Conservation (phyloP, 306 rosid genomes). For the Cajanus cajan region DNA sequence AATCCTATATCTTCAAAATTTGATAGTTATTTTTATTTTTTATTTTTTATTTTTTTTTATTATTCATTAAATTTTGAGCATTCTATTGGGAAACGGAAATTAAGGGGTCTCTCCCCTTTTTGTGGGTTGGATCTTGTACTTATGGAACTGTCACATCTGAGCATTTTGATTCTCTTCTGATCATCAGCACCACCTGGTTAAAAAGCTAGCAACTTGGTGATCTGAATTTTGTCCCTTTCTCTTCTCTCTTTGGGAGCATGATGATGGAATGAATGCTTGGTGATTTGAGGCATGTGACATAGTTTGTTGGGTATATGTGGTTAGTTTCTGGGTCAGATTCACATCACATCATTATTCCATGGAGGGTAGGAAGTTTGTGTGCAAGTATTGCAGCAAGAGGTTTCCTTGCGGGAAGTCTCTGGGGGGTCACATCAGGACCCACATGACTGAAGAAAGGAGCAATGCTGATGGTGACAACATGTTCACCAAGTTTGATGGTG, state of each 20-base stretch:
- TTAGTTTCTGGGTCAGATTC: conserved; percentile 22
- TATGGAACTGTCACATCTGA: conserved; percentile 69
- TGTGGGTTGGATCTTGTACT: conserved; percentile 91
- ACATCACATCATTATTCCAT: not conserved
- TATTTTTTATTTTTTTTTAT: conserved; percentile 4
- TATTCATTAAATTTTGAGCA: conserved; percentile 26
- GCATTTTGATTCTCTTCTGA: conserved; percentile 46
- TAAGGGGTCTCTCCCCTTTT: conserved; percentile 35
- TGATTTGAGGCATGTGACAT: conserved; percentile 26
- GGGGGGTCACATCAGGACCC: conserved; percentile 83
- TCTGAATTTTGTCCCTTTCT: conserved; percentile 39
- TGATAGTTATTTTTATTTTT: conserved; percentile 13
- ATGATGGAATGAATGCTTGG: not conserved
- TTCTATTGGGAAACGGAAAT: conserved; percentile 49
- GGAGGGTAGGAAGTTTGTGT: conserved; percentile 57
- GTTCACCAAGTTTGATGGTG: conserved; percentile 36
- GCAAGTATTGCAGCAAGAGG: conserved; percentile 68
- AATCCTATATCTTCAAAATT: conserved; percentile 28
- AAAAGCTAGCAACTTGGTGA: conserved; percentile 51
- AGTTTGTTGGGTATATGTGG: conserved; percentile 21
- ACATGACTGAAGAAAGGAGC: conserved; percentile 44
- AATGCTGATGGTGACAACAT: not conserved
- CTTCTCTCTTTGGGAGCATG: not conserved
- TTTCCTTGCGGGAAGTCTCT: conserved; percentile 76
- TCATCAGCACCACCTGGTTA: conserved; percentile 17